Conservation (phyloP, 805 yeast genomes). For the Saccharomycopsis capsularis region DNA sequence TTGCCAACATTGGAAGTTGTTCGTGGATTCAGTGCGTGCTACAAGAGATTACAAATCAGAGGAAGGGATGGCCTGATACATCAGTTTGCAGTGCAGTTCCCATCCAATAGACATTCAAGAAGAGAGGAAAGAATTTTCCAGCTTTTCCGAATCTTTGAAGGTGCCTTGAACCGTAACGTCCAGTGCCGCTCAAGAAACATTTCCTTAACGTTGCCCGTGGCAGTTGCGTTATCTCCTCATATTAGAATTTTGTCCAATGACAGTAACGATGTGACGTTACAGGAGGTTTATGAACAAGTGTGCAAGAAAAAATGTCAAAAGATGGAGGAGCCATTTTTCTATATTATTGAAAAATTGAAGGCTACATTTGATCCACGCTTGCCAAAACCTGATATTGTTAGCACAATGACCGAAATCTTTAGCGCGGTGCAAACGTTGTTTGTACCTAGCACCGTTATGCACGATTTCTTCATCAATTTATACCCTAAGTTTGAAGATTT, state of each 20-base stretch:
- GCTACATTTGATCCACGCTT: slow-evolving; percentile 91
- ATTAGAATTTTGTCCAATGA: slow-evolving; percentile 86
- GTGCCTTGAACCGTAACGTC: slow-evolving; percentile 68
- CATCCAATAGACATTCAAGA: slow-evolving; percentile 95
- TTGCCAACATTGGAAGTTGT: slow-evolving; percentile 82
- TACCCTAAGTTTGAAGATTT: slow-evolving; percentile 84
- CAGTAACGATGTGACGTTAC: slow-evolving; percentile 65
- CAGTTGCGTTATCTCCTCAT: slow-evolving; percentile 91
- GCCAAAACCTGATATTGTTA: slow-evolving; percentile 86
- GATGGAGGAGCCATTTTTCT: slow-evolving; percentile 86
- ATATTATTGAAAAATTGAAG: slow-evolving; percentile 74
- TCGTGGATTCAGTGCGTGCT: slow-evolving; percentile 85
- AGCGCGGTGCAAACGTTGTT: slow-evolving; percentile 81
- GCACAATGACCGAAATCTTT: slow-evolving; percentile 85
- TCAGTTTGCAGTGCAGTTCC: slow-evolving; percentile 93
- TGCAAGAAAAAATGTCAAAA: slow-evolving; percentile 67
- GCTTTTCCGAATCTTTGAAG: slow-evolving; percentile 81
- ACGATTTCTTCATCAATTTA: slow-evolving; percentile 63
- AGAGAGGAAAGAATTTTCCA: slow-evolving; percentile 94
- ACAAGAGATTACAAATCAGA: slow-evolving; percentile 78
- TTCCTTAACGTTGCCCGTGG: slow-evolving; percentile 80
- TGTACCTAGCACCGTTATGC: slow-evolving; percentile 79
- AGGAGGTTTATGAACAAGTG: slow-evolving; percentile 78
- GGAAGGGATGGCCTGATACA: slow-evolving; percentile 92
- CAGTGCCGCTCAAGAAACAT: slow-evolving; percentile 84